These are phyloP conservation scores for Daldinia vernicosa DNA, from an alignment of 495 filamentous ascomycete genomes.

Conservation along the genomic window DNA sequence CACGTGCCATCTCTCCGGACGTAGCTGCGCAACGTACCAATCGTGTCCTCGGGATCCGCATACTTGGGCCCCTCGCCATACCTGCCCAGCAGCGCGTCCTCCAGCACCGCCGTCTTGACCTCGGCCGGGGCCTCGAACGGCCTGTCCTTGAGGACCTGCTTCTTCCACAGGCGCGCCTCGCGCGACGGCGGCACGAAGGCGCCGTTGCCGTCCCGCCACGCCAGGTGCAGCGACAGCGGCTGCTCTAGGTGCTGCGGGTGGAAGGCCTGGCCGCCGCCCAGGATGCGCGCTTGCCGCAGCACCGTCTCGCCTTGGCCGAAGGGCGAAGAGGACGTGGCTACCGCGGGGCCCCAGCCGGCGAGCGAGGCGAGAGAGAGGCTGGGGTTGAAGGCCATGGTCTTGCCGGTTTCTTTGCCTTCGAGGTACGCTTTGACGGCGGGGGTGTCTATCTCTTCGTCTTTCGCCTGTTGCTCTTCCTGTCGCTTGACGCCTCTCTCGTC, in stretches of 20 bases:
- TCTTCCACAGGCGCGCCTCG: slow-evolving; percentile 24
- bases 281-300: slow-evolving; percentile 40
- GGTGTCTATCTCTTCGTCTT: background rate
- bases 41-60: slow-evolving; percentile 45
- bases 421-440: slow-evolving; percentile 24
- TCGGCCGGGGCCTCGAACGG: slow-evolving; percentile 25
- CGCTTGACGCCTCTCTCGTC: background rate
- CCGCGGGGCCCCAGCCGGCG: slow-evolving; percentile 36
- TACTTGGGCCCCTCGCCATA: slow-evolving; percentile 48
- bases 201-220: slow-evolving; percentile 16
- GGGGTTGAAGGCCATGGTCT: slow-evolving; percentile 29
- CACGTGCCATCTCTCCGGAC: slow-evolving; percentile 52
- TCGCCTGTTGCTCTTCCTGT: background rate
- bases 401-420: slow-evolving; percentile 25
- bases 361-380: slow-evolving; percentile 23
- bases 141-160: slow-evolving; percentile 9
- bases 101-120: slow-evolving; percentile 51
- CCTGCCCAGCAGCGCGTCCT: slow-evolving; percentile 52
- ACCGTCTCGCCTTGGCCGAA: slow-evolving; percentile 35
- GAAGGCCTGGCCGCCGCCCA: slow-evolving; percentile 37
- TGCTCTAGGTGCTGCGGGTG: slow-evolving; percentile 6
- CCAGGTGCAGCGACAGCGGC: no score
- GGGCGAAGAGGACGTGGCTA: slow-evolving; percentile 15
- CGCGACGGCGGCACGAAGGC: slow-evolving; percentile 34
- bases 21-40: slow-evolving; percentile 49